Conservation (phyloP, 176 grass and related monocot species). For the Leersia perrieri region DNA sequence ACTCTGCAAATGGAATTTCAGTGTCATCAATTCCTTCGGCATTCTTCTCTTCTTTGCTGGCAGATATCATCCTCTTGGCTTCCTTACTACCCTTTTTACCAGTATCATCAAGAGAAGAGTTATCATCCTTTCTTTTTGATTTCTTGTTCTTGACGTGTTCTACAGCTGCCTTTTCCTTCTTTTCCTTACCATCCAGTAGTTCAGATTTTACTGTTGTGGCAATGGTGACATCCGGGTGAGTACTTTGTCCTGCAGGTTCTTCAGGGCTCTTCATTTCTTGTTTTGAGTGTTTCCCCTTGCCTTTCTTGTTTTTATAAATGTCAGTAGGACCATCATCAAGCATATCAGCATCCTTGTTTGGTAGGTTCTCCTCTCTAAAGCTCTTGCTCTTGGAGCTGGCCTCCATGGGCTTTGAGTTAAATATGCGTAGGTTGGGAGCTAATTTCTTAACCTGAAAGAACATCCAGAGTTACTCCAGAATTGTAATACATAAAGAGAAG, state of each 20-base stretch:
- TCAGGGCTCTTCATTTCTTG: slow-evolving; percentile 12
- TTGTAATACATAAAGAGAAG: background rate
- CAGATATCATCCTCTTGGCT: slow-evolving; percentile 42
- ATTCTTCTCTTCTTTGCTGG: slow-evolving; percentile 35
- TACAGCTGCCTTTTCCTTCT: slow-evolving; percentile 1
- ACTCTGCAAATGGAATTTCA: slow-evolving; percentile 55
- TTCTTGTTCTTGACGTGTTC: slow-evolving; percentile 21
- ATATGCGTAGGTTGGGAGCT: slow-evolving; percentile 63
- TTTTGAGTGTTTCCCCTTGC: slow-evolving; percentile 38
- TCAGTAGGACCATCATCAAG: background rate
- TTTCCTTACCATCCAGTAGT: slow-evolving; percentile 21
- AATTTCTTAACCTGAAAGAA: slow-evolving; percentile 63
- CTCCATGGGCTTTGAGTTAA: slow-evolving; percentile 77
- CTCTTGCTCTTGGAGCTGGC: slow-evolving; percentile 34
- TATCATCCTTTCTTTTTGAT: slow-evolving; percentile 39
- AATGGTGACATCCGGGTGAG: background rate
- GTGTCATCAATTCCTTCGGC: slow-evolving; percentile 58
- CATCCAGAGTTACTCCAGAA: background rate
- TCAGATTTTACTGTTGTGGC: slow-evolving; percentile 17
- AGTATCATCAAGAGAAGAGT: slow-evolving; percentile 24
- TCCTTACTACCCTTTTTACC: slow-evolving; percentile 23
- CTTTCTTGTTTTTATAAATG: slow-evolving; percentile 29
- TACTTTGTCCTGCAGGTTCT: slow-evolving; percentile 10
- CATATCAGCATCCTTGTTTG: slow-evolving; percentile 23
- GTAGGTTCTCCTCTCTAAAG: slow-evolving; percentile 30